phyloP scores from a whole-genome alignment of 108 stramenopile genomes.

The Conticribra weissflogii region DNA sequence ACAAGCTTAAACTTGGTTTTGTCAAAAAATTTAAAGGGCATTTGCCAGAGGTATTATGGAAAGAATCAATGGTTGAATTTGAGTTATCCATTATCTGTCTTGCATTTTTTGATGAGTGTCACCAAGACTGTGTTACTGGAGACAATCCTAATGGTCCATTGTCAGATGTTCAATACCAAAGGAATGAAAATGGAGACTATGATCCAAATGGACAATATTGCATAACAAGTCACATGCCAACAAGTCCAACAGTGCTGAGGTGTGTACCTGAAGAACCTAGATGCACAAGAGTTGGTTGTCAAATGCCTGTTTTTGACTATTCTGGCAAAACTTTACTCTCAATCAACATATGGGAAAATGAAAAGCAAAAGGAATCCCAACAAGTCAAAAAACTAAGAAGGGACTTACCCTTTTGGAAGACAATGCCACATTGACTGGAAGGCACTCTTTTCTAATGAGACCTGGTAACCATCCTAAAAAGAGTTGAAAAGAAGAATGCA shows the following conservation, averaged over 20 bases:
- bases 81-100: background rate
- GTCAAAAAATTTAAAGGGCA: background rate
- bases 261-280: background rate
- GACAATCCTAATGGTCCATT: background rate
- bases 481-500: too few species aligned
- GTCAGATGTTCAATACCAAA: background rate
- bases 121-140: background rate
- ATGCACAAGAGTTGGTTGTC: background rate
- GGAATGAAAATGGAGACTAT: background rate
- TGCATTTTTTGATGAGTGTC: background rate
- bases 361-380: background rate
- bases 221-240: background rate
- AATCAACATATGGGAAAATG: background rate
- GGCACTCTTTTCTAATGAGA: too few species aligned
- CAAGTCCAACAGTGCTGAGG: background rate
- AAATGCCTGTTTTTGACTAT: background rate
- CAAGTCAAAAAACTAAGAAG: background rate
- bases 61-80: background rate
- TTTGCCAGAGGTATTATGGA: background rate
- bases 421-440: background rate
- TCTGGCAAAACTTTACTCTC: background rate
- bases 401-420: background rate
- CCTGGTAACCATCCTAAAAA: too few species aligned
- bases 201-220: background rate
- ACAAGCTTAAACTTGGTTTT: background rate